Conservation (phyloP, 108 stramenopile species). For the Nitzschia sp. region DNA sequence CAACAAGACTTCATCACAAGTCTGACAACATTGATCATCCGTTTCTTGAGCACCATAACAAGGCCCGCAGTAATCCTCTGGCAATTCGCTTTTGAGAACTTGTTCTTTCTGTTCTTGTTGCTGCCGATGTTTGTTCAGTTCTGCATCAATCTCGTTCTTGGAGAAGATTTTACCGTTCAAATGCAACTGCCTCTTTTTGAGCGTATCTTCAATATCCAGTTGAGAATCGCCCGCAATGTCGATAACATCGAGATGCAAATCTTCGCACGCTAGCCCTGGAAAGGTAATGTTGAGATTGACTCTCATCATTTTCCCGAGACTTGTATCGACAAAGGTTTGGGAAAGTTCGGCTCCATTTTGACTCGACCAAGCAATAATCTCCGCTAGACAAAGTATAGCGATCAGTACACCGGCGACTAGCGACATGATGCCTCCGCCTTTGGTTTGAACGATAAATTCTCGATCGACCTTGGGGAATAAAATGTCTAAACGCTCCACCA, state of each 20-base stretch:
- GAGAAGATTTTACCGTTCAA: constrained; percentile 27
- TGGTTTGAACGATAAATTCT: constrained; percentile 76
- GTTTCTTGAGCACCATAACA: constrained; percentile 90
- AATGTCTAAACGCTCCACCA: constrained; percentile 69
- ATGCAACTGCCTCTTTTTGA: constrained; percentile 63
- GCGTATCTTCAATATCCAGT: constrained; percentile 83
- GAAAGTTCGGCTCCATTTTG: constrained; percentile 56
- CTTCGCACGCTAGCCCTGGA: constrained; percentile 89
- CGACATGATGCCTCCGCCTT: constrained; percentile 62
- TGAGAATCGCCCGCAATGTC: constrained; percentile 99
- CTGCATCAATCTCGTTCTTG: constrained; percentile 44
- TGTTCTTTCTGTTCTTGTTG: constrained; percentile 48
- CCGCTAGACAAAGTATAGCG: constrained; percentile 58
- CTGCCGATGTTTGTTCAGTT: constrained; percentile 41
- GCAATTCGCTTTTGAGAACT: constrained; percentile 48
- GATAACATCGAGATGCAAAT: constrained; percentile 97
- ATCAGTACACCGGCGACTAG: constrained; percentile 60
- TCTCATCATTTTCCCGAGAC: constrained; percentile 82
- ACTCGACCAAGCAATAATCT: constrained; percentile 48
- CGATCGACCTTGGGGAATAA: constrained; percentile 82
- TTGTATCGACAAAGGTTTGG: constrained; percentile 77
- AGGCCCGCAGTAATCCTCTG: constrained; percentile 92
- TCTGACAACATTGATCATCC: constrained; percentile 86
- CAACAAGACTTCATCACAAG: constrained; percentile 81
- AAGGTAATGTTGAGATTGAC: constrained; percentile 97